These are phyloP conservation scores for Protomyces lactucae-debilis DNA, from an alignment of 1,139 yeast species.

Conservation along the genomic window DNA sequence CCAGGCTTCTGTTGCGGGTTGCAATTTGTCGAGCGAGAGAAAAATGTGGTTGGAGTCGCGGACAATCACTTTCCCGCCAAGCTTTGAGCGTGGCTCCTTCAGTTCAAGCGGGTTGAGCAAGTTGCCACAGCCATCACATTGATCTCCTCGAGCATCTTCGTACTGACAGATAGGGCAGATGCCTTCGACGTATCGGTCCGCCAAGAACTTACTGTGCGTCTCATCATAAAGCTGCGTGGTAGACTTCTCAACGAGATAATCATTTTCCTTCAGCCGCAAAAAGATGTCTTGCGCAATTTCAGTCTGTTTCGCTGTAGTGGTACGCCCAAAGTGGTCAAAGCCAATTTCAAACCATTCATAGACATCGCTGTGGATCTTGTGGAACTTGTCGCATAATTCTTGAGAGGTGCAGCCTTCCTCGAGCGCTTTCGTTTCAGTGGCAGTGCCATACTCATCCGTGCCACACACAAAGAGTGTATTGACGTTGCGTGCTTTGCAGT, in stretches of 20 bases:
- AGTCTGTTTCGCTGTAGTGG: constrained; percentile 87
- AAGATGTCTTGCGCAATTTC: constrained; percentile 93
- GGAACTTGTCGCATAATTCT: constrained; percentile 84
- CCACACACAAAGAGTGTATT: constrained; percentile 87
- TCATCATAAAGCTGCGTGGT: constrained; percentile 90
- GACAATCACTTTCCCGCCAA: constrained; percentile 77
- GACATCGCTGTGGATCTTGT: constrained; percentile 76
- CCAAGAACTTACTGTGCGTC: constrained; percentile 80
- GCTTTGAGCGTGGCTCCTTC: constrained; percentile 89
- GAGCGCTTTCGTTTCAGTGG: constrained; percentile 95
- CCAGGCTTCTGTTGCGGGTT: constrained; percentile 71
- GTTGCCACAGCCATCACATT: constrained; percentile 93
- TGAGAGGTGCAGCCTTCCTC: constrained; percentile 87
- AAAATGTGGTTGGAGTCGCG: constrained; percentile 81
- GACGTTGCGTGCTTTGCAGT: constrained; percentile 80
- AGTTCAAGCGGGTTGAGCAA: constrained; percentile 88
- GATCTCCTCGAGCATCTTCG: constrained; percentile 98
- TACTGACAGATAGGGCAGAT: constrained; percentile 92
- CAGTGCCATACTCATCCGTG: constrained; percentile 99
- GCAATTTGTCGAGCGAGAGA: constrained; percentile 75
- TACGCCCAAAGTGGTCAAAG: constrained; percentile 92
- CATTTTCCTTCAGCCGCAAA: constrained; percentile 64
- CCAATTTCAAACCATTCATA: constrained; percentile 96
- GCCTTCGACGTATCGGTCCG: constrained; percentile 97
- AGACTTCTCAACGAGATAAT: constrained; percentile 75